A percentile compares a stretch with the other conserved stretches of the same genome.
phyloP scores from a whole-genome alignment of 805 yeast species.

The Wickerhamiella parazyma region DNA sequence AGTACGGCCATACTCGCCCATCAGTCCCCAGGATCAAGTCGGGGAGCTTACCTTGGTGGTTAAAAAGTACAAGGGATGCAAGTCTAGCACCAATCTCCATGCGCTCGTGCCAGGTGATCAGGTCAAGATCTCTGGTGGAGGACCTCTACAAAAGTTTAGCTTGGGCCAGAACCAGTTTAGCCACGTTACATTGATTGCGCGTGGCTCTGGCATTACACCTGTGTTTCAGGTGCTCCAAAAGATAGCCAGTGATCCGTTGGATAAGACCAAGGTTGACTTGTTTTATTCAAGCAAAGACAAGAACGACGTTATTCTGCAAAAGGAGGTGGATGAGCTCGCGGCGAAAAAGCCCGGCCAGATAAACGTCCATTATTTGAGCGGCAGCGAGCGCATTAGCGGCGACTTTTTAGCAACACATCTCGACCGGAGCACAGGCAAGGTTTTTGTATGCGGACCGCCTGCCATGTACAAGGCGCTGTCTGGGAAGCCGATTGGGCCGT shows the following conservation, averaged over 20 bases:
- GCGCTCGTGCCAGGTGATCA: slow-evolving; percentile 62
- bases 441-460: slow-evolving; percentile 90
- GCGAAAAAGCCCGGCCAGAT: slow-evolving; percentile 58
- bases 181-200: slow-evolving; percentile 68
- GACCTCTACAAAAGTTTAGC: slow-evolving; percentile 80
- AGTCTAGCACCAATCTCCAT: slow-evolving; percentile 60
- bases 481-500: slow-evolving; percentile 44
- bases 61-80: slow-evolving; percentile 71
- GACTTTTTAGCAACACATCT: slow-evolving; percentile 22
- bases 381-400: neutral
- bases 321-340: slow-evolving; percentile 55
- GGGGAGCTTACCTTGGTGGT: slow-evolving; percentile 66
- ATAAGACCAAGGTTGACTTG: slow-evolving; percentile 72
- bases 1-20: slow-evolving; percentile 68
- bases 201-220: slow-evolving; percentile 93
- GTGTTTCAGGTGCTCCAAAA: slow-evolving; percentile 68
- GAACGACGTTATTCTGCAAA: slow-evolving; percentile 60
- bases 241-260: slow-evolving; percentile 60
- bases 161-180: slow-evolving; percentile 76
- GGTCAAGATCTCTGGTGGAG: slow-evolving; percentile 56
- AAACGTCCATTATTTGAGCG: slow-evolving; percentile 50
- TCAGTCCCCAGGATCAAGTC: slow-evolving; percentile 47
- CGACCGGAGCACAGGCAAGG: slow-evolving; percentile 53
- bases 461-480: slow-evolving; percentile 72
- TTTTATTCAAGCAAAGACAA: slow-evolving; percentile 72